These are phyloP conservation scores for Fagopyrum tataricum DNA, from an alignment of 148 eudicot genomes.

Conservation along the genomic window DNA sequence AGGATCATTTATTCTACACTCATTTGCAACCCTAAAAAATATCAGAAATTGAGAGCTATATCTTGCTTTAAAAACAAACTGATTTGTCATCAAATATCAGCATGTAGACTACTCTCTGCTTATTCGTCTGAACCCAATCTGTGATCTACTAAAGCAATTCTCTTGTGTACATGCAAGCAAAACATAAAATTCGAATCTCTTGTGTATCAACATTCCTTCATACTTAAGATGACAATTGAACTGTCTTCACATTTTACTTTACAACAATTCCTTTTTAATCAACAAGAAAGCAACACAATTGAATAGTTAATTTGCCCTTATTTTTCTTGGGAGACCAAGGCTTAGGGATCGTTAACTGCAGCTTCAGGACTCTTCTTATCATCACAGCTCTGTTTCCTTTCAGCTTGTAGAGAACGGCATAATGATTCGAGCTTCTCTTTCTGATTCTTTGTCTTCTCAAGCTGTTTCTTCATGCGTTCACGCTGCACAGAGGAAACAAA, in stretches of 20 bases:
- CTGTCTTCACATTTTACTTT: not conserved
- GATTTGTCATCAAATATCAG: too few relatives aligned
- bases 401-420: conserved; percentile 89
- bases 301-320: not conserved
- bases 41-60: too few relatives aligned
- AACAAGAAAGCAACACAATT: conserved; percentile 2
- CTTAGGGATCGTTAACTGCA: not conserved
- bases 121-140: too few relatives aligned
- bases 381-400: conserved; percentile 55
- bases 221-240: too few relatives aligned
- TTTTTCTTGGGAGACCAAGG: not conserved
- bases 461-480: conserved; percentile 76
- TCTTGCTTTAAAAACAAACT: too few relatives aligned
- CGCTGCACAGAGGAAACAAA: conserved; percentile 45
- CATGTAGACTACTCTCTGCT: too few relatives aligned
- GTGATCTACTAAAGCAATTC: too few relatives aligned
- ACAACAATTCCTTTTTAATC: not conserved
- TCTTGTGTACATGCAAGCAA: too few relatives aligned
- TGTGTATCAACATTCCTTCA: too few relatives aligned
- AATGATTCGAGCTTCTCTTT: conserved; percentile 92
- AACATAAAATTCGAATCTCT: too few relatives aligned
- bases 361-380: conserved; percentile 10
- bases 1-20: too few relatives aligned
- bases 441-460: conserved; percentile 81
- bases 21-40: too few relatives aligned